Evolutionary conservation across 78 protist species (phyloP), one percentile per base, ranked within the genome.

Genomic region (Diacronema lutheri): DNA sequence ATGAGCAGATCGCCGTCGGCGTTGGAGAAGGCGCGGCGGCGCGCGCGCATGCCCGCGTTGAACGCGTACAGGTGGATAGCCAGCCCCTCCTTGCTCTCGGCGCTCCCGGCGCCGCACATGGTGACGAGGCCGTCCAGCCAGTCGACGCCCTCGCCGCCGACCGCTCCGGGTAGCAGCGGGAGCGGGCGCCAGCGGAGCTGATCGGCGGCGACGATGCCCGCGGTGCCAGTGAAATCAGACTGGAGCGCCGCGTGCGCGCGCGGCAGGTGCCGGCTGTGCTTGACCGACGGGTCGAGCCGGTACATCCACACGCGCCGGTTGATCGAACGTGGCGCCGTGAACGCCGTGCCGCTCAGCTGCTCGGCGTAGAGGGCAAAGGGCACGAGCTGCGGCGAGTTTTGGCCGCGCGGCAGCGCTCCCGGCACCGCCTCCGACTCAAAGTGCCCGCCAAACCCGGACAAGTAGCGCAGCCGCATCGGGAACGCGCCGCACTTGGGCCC

Each of bases 1-100:
- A 97, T 87, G 40, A 97, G 89, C 35, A 95, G 64, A 84, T 97
- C 98, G 44, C 99, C 99, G 81, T 97, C 99, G 12, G 95, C 37
- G 87, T 90, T 91, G 86, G 66, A 78, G 86, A 96, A 86, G 12
- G 93, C 88, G 25, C 40, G 38, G 56, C 86, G 50, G 21, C 26
- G 14, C n/a, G 41, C 82, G 37, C 14, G 50, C 99, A 95, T 95
- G 40, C 88, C 41, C 37, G 82, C 37, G 89, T 87, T 94, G 72
- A 10, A 60, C 35, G 85, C 61, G 82, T 86, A 90, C 82, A 95
- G 68, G 89, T 96, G 94, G 65, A 96, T 72, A 11, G 95, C 95
- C 77, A 90, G 16, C 79, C 98, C 98, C 31, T 81, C 29, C 44
- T 84, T 84, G 58, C 46, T 0, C 11, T 19, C n/a, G 16, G 91